A percentile compares a stretch with the other conserved stretches of the same genome.
phyloP scores from a whole-genome alignment of 1,284 basidiomycete genomes.

The Ganoderma boninense region DNA sequence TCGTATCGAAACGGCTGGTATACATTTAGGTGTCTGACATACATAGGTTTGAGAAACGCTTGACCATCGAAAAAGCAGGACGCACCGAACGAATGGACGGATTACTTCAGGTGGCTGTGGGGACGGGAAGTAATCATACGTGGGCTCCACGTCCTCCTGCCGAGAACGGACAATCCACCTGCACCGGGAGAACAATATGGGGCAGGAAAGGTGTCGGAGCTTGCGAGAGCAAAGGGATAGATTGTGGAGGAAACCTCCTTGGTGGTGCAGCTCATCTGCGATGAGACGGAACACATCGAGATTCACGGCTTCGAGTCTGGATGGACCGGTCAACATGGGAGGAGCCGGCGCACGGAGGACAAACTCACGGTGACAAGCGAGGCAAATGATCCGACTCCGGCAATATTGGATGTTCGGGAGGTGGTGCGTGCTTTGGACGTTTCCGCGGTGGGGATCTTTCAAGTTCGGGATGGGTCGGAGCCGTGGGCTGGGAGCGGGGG shows the following conservation, averaged over 20 bases:
- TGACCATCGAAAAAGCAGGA: not conserved
- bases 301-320: not conserved
- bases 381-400: not conserved
- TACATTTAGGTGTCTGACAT: not conserved
- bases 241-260: not conserved
- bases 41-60: not conserved
- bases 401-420: too few species aligned
- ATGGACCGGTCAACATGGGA: not conserved
- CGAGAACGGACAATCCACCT: not conserved
- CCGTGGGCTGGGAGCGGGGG: not conserved
- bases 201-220: not conserved
- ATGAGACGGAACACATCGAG: not conserved
- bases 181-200: not conserved
- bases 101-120: not conserved
- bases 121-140: not conserved
- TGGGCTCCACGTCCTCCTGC: too few species aligned
- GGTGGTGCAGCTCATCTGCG: not conserved
- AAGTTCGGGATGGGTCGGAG: not conserved
- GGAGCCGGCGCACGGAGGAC: not conserved
- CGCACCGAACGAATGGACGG: constrained; percentile 1
- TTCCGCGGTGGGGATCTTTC: not conserved
- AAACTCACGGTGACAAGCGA: not conserved
- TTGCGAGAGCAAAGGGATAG: not conserved
- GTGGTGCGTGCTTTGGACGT: not conserved
- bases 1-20: not conserved